Conservation (phyloP, 768 basidiomycete species). For the Lentinus tigrinus region DNA sequence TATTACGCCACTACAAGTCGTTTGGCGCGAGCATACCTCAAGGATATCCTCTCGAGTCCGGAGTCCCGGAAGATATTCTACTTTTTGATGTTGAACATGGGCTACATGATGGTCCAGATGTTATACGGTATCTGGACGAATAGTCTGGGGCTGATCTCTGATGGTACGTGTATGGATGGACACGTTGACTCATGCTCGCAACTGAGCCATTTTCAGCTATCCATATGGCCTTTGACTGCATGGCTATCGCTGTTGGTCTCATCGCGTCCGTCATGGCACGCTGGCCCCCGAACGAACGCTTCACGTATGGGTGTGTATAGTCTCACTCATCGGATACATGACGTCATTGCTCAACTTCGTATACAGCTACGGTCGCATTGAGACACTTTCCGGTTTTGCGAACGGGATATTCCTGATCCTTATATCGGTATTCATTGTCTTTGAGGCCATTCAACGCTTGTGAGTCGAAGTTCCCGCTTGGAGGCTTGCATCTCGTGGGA, state of each 20-base stretch:
- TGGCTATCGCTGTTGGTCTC: slow-evolving; percentile 94
- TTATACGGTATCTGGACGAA: slow-evolving; percentile 98
- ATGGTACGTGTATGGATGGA: slow-evolving; percentile 52
- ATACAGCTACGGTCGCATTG: slow-evolving; percentile 86
- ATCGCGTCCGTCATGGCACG: slow-evolving; percentile 97
- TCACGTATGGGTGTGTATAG: slow-evolving; percentile 83
- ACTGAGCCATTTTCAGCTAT: slow-evolving; percentile 59
- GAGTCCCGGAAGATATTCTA: slow-evolving; percentile 97
- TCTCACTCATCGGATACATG: neutral
- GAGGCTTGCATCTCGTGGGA: no score
- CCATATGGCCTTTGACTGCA: slow-evolving; percentile 99
- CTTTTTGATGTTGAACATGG: slow-evolving; percentile 91
- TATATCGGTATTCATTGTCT: slow-evolving; percentile 97
- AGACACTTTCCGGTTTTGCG: slow-evolving; percentile 96
- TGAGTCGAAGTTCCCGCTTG: slow-evolving; percentile 32
- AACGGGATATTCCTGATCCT: slow-evolving; percentile 93
- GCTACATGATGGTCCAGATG: slow-evolving; percentile 97
- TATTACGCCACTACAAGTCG: slow-evolving; percentile 27
- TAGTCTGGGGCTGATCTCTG: slow-evolving; percentile 92
- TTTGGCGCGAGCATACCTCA: slow-evolving; percentile 66
- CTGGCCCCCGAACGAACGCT: slow-evolving; percentile 92
- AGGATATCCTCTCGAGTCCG: slow-evolving; percentile 85
- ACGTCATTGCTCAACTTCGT: neutral
- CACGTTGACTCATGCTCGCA: neutral
- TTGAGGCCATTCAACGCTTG: slow-evolving; percentile 96